Percentiles rank a stretch among this genome's conserved stretches.
Evolutionary conservation across 2,329 filamentous ascomycete genomes (phyloP).

Genomic region (Aspergillus texensis): DNA sequence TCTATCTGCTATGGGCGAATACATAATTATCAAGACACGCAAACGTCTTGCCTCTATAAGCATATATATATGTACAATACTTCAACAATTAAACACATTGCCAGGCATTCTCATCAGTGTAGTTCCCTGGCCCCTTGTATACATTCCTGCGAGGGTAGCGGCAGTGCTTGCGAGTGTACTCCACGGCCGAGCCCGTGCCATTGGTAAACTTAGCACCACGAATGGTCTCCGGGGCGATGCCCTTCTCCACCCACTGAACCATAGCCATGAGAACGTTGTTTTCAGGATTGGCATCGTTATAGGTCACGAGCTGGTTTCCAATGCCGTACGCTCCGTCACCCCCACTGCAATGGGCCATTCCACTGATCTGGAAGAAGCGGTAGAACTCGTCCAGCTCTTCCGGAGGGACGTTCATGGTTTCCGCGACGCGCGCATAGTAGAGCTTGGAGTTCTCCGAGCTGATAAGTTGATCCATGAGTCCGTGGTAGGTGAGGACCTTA

Average conservation of each 20-base stretch:
- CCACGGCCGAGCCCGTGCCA: conserved; percentile 40
- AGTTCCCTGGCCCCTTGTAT: conserved; percentile 34
- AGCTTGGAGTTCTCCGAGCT: conserved; percentile 54
- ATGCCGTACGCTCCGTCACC: conserved; percentile 50
- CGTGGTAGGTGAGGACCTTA: conserved; percentile 48
- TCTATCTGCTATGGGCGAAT: neutral
- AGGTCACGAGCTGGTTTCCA: conserved; percentile 32
- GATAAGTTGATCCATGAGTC: conserved; percentile 53
- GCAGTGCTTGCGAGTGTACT: conserved; percentile 53
- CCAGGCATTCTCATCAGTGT: conserved; percentile 39
- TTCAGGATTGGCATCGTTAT: conserved; percentile 31
- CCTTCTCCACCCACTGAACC: conserved; percentile 54
- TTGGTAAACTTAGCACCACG: conserved; percentile 51
- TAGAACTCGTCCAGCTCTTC: conserved; percentile 44
- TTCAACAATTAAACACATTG: conserved; percentile 28
- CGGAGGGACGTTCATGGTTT: conserved; percentile 39
- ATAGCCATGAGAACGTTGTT: conserved; percentile 55
- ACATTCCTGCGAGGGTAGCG: conserved; percentile 39
- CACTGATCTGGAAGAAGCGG: conserved; percentile 57
- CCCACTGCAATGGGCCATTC: conserved; percentile 54
- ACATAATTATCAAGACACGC: neutral
- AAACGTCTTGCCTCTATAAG: neutral
- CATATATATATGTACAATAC: neutral
- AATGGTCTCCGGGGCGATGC: conserved; percentile 41
- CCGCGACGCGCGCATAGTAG: conserved; percentile 52